phyloP scores from a whole-genome alignment of 1,284 basidiomycete species.

The Austroboletus novae-zelandiae region DNA sequence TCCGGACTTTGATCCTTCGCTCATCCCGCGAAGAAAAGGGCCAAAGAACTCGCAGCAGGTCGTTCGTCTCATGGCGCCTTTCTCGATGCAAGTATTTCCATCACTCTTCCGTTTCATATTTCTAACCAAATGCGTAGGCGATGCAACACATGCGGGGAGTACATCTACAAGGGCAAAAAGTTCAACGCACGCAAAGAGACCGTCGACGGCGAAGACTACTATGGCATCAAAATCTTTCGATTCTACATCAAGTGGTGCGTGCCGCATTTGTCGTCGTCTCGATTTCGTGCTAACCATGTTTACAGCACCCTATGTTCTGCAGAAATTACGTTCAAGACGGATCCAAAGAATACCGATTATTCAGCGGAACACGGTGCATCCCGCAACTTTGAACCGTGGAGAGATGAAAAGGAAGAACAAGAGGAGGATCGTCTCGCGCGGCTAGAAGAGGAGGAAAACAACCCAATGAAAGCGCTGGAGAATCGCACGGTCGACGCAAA shows the following conservation, averaged over 20 bases:
- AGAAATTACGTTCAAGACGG: conserved; percentile 99
- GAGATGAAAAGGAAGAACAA: conserved; percentile 71
- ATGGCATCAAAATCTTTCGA: conserved; percentile 94
- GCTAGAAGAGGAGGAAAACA: conserved; percentile 85
- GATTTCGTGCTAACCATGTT: conserved; percentile 2
- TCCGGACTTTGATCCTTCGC: conserved; percentile 96
- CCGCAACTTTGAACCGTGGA: conserved; percentile 92
- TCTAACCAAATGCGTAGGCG: conserved; percentile 49
- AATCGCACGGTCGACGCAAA: conserved; percentile 89
- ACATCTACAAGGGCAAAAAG: conserved; percentile 98
- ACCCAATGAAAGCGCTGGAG: conserved; percentile 97
- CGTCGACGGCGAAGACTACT: conserved; percentile 95
- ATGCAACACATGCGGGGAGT: conserved; percentile 95
- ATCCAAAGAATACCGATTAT: conserved; percentile 98
- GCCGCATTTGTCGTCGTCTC: neutral
- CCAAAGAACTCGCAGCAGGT: conserved; percentile 94
- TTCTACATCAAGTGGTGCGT: conserved; percentile 82
- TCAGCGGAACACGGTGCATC: conserved; percentile 89
- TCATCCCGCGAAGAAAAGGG: conserved; percentile 87
- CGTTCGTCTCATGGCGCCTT: conserved; percentile 98
- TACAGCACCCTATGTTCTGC: conserved; percentile 87
- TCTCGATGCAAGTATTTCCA: conserved; percentile 76
- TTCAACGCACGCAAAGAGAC: conserved; percentile 99
- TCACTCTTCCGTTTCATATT: neutral
- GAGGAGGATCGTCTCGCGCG: conserved; percentile 77